phyloP scores from a whole-genome alignment of 1,284 basidiomycete genomes.

The Cutaneotrichosporon cutaneum region DNA sequence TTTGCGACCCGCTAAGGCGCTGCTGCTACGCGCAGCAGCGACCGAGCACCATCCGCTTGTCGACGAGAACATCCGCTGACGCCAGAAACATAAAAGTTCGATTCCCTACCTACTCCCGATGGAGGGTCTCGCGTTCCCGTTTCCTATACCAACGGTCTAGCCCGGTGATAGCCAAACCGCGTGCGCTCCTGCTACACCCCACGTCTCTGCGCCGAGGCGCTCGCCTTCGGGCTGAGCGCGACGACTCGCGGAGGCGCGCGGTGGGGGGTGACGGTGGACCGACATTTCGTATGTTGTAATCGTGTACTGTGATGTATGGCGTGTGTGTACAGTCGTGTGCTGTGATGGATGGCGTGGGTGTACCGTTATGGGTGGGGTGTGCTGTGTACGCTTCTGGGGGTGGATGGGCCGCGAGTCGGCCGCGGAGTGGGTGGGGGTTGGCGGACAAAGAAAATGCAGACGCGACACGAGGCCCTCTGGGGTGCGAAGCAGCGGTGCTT shows the following conservation, averaged over 20 bases:
- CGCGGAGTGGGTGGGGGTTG: no score
- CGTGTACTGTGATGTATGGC: background rate
- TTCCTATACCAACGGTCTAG: slow-evolving; percentile 43
- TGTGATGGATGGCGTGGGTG: background rate
- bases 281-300: slow-evolving; percentile 21
- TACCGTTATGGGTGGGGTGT: background rate
- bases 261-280: slow-evolving; percentile 29
- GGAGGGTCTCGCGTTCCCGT: slow-evolving; percentile 53
- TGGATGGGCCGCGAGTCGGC: no score
- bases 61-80: slow-evolving; percentile 8
- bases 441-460: no score
- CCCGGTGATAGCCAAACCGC: slow-evolving; percentile 45
- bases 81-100: slow-evolving; percentile 52
- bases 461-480: no score
- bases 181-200: slow-evolving; percentile 14
- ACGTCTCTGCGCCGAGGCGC: slow-evolving; percentile 23
- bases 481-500: no score
- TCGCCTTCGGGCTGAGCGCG: slow-evolving; percentile 28
- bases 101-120: slow-evolving; percentile 49
- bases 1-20: background rate
- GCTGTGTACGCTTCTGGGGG: no score
- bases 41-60: background rate
- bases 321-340: background rate
- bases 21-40: background rate
- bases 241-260: slow-evolving; percentile 24